These are phyloP conservation scores for Aspergillus quadricinctus DNA, from an alignment of 2,329 filamentous ascomycete species.

Conservation along the genomic window DNA sequence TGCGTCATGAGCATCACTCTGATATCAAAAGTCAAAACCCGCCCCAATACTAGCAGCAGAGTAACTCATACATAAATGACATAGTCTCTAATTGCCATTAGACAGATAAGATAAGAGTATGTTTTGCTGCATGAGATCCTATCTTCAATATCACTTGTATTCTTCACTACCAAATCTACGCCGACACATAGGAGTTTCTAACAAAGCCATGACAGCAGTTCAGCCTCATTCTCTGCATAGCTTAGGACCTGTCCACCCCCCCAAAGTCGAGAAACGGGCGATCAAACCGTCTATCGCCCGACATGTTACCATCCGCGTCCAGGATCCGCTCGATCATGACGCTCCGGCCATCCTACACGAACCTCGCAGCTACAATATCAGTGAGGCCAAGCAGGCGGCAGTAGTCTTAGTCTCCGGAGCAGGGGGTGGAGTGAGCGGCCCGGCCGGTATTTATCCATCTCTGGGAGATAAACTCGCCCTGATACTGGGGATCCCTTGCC, in stretches of 20 bases:
- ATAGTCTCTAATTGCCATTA: not conserved
- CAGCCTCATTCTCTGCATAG: not conserved
- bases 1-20: slow-evolving; percentile 2
- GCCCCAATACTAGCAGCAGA: not conserved
- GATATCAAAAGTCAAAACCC: not conserved
- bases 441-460: slow-evolving; percentile 38
- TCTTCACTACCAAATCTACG: not conserved
- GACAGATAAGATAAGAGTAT: not conserved
- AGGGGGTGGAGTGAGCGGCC: slow-evolving; percentile 39
- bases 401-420: slow-evolving; percentile 31
- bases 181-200: not conserved
- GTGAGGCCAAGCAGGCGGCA: slow-evolving; percentile 12
- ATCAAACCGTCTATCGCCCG: slow-evolving; percentile 13
- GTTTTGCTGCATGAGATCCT: not conserved
- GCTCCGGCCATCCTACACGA: slow-evolving; percentile 29
- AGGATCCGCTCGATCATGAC: slow-evolving; percentile 19
- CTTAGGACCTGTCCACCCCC: slow-evolving; percentile 13
- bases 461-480: slow-evolving; percentile 41
- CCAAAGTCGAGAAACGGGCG: slow-evolving; percentile 8
- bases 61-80: not conserved
- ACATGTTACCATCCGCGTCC: slow-evolving; percentile 13
- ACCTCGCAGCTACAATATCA: slow-evolving; percentile 22
- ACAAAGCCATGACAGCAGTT: not conserved
- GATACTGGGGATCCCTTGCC: slow-evolving; percentile 33
- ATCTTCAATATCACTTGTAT: not conserved